A percentile compares a stretch with the other conserved stretches of the same genome.
Conservation (phyloP, 83 land plant genomes). For the Picea mariana region DNA sequence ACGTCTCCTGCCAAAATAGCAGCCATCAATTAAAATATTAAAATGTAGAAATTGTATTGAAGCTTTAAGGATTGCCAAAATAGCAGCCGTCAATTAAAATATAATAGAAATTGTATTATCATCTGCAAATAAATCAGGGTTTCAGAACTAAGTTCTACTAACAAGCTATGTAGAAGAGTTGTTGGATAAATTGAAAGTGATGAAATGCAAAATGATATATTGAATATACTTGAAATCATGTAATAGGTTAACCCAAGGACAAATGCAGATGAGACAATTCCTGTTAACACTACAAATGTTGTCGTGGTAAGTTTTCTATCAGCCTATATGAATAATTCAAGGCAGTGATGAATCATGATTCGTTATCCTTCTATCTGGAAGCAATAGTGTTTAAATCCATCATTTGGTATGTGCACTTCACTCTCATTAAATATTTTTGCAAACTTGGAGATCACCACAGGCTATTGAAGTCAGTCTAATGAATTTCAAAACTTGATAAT, state of each 20-base stretch:
- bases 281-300: conserved; percentile 61
- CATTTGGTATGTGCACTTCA: no score
- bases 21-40: no score
- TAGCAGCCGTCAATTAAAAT: no score
- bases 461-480: no score
- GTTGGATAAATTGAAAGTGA: background rate
- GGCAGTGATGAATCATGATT: background rate
- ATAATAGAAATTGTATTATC: background rate
- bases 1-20: no score
- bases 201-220: background rate
- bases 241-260: conserved; percentile 56
- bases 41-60: no score
- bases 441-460: no score
- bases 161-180: background rate
- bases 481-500: no score
- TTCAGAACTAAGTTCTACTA: background rate
- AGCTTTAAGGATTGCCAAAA: no score
- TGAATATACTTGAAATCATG: conserved; percentile 57
- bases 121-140: conserved; percentile 1
- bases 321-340: background rate
- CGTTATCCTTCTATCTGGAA: no score
- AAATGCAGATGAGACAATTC: conserved; percentile 49
- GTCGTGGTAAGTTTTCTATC: conserved; percentile 35
- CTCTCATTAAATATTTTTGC: no score
- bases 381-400: no score